These are phyloP conservation scores for Picea mariana DNA, from an alignment of 83 land plant genomes.

Conservation along the genomic window DNA sequence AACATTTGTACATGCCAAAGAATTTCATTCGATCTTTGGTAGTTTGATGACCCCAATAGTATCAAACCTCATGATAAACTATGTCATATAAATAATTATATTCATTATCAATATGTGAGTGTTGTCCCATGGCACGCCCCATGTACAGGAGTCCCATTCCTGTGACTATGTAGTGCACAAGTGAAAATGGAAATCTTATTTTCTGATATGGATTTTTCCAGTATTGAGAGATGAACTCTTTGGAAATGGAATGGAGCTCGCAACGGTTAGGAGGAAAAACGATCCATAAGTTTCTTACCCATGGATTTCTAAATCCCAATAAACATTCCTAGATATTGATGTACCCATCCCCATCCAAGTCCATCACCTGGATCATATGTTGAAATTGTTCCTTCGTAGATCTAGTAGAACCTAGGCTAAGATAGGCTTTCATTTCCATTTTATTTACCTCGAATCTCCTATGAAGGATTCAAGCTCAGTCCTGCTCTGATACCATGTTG, in stretches of 20 bases:
- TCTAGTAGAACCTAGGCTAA: no score
- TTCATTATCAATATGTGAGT: constrained; percentile 65
- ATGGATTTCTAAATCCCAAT: no score
- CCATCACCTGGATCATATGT: no score
- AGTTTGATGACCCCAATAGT: constrained; percentile 52
- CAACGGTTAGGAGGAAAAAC: constrained; percentile 20
- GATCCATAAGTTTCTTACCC: no score
- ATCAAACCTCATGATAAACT: constrained; percentile 70
- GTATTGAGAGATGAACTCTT: constrained; percentile 64
- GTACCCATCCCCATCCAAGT: no score
- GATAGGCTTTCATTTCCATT: no score
- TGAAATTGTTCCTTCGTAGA: no score
- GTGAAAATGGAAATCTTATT: constrained; percentile 70
- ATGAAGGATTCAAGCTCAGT: no score
- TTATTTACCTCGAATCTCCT: no score
- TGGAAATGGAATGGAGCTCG: constrained; percentile 70
- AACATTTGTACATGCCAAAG: constrained; percentile 74
- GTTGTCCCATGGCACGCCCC: constrained; percentile 83
- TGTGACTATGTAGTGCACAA: constrained; percentile 56
- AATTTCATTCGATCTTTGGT: constrained; percentile 61
- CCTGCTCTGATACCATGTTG: no score
- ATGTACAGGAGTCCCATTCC: constrained; percentile 69
- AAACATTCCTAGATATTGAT: no score
- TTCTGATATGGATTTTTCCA: constrained; percentile 46
- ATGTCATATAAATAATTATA: constrained; percentile 70